Evolutionary conservation across 208 protist genomes (phyloP), one percentile per base, ranked within the genome.

Genomic region (Acanthamoeba triangularis): DNA sequence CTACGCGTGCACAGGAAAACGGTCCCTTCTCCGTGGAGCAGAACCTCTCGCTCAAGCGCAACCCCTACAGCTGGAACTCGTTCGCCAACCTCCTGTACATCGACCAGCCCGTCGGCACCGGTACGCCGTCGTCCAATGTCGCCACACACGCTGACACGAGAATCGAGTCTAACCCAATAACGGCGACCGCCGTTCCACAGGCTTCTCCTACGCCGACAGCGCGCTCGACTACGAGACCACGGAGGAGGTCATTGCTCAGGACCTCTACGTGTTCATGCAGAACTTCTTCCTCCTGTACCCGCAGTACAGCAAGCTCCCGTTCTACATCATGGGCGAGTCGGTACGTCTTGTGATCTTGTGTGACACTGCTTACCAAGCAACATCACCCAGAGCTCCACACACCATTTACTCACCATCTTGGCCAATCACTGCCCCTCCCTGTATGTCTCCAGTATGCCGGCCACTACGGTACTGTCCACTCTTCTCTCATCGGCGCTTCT

Each of bases 71-170:
- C 35, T 93, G 87, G 87, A 93, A 93, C 87, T 76, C 59, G 33
- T 67, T 93, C 28, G 87, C 87, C 87, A 93, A 93, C 61, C 59
- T 93, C n/a, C 87, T 93, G 14, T 93, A 93, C 87, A 56, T 93
- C 13, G 87, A 93, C 61, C 87, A 93, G 63, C 87, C 87, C 61
- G 87, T 93, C 25, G 87, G 87, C 33, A 93, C 82, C 11, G 82
- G 74, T 82, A 82, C 37, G 74, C 7, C 18, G 18, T 25, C 74
- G n/a, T 52, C n/a, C 37, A 41, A 41, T 3, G 37, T 41, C 37
- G 37, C 23, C 28, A 67, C 4, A 67, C 61, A 30, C 61, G 8
- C 28, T 67, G 61, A 28, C 23, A 67, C 28, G 23, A 28, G 28
- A 5, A 1, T 28, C 61, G 23, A 67, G 61, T 67, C 23, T 20